phyloP scores from a whole-genome alignment of 139 green algal genomes.

The Penium margaritaceum region DNA sequence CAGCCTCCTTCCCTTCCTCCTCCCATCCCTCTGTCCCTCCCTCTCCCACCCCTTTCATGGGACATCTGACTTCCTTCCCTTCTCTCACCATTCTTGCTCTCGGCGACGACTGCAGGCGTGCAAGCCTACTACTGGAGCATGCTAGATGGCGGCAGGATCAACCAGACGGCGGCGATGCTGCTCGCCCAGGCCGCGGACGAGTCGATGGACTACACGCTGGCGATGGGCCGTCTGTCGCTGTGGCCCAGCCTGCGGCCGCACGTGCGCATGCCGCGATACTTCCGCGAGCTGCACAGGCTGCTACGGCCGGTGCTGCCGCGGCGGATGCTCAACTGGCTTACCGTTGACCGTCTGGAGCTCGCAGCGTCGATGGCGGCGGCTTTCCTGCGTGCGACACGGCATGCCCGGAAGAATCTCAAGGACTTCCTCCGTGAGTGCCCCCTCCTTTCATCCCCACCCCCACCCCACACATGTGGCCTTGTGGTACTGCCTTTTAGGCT shows the following conservation, averaged over 20 bases:
- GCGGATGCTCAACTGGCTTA: constrained; percentile 11
- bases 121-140: constrained; percentile 35
- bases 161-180: constrained; percentile 20
- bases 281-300: background rate
- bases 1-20: too few species aligned
- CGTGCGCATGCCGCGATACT: constrained; percentile 17
- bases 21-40: too few species aligned
- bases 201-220: background rate
- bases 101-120: too few species aligned
- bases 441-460: too few species aligned
- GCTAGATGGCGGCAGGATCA: constrained; percentile 19
- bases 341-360: constrained; percentile 21
- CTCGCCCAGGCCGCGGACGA: constrained; percentile 24
- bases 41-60: too few species aligned
- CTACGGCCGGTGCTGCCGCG: constrained; percentile 7
- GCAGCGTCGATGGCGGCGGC: constrained; percentile 16
- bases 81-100: too few species aligned
- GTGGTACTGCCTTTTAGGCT: too few species aligned
- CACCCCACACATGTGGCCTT: too few species aligned
- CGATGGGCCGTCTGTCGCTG: background rate
- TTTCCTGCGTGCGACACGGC: constrained; percentile 8
- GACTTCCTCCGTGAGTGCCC: constrained; percentile 20
- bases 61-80: too few species aligned
- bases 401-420: constrained; percentile 17
- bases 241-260: constrained; percentile 16